Percentiles rank a stretch among this genome's conserved stretches.
Evolutionary conservation across 805 yeast species (phyloP).

Genomic region (Isabelozyma rhagii): DNA sequence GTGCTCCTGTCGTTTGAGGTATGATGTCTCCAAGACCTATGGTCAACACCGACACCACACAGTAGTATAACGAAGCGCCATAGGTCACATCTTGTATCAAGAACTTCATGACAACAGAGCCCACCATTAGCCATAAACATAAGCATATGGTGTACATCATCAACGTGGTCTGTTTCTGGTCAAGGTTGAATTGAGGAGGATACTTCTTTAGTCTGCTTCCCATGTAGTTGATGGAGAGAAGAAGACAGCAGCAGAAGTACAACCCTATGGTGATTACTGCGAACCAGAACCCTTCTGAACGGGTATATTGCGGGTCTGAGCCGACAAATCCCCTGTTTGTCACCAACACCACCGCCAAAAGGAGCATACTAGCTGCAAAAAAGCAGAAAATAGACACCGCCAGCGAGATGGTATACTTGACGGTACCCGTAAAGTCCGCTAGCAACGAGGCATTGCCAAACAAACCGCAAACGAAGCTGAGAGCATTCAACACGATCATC

Average conservation of each 20-base stretch:
- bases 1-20: slow-evolving; percentile 52
- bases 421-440: slow-evolving; percentile 60
- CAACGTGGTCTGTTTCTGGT: slow-evolving; percentile 64
- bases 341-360: slow-evolving; percentile 47
- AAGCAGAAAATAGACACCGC: slow-evolving; percentile 60
- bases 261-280: slow-evolving; percentile 64
- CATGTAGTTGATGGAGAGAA: slow-evolving; percentile 53
- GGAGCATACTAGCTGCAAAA: slow-evolving; percentile 53
- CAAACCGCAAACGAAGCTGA: slow-evolving; percentile 64
- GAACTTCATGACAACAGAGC: slow-evolving; percentile 47
- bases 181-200: slow-evolving; percentile 67
- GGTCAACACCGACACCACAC: slow-evolving; percentile 71
- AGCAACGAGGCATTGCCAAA: slow-evolving; percentile 66
- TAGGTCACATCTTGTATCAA: slow-evolving; percentile 37
- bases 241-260: slow-evolving; percentile 54
- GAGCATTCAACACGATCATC: slow-evolving; percentile 54
- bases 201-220: slow-evolving; percentile 62
- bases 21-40: slow-evolving; percentile 77
- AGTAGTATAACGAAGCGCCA: slow-evolving; percentile 70
- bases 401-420: slow-evolving; percentile 62
- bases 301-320: slow-evolving; percentile 6
- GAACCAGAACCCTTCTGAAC: slow-evolving; percentile 74
- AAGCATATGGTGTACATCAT: slow-evolving; percentile 68
- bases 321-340: slow-evolving; percentile 22
- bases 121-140: slow-evolving; percentile 69